These are phyloP conservation scores for Pleurotus ostreatus DNA, from an alignment of 768 basidiomycete genomes.

Conservation along the genomic window DNA sequence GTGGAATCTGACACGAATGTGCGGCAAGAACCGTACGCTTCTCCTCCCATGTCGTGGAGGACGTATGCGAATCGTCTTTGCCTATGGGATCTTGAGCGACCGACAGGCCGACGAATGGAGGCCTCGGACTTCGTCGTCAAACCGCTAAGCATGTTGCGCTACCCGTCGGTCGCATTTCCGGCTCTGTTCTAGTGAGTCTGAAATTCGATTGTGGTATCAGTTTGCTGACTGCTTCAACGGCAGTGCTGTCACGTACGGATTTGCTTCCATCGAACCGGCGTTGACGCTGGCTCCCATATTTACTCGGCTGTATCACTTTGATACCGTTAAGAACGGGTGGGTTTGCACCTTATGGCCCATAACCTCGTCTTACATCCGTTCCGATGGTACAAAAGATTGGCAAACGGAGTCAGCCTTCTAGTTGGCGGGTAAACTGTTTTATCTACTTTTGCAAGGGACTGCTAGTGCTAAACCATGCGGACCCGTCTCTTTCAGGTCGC, in stretches of 20 bases:
- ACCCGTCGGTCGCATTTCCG: constrained; percentile 35
- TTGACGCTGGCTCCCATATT: constrained; percentile 34
- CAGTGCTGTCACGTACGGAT: constrained; percentile 31
- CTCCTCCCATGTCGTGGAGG: constrained; percentile 22
- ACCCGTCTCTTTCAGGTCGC: constrained; percentile 15
- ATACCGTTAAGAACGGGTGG: constrained; percentile 34
- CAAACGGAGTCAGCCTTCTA: constrained; percentile 31
- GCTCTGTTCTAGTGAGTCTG: constrained; percentile 30
- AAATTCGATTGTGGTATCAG: not conserved
- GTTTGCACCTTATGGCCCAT: not conserved
- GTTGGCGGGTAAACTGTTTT: constrained; percentile 27
- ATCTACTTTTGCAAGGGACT: no score
- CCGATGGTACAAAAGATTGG: constrained; percentile 18
- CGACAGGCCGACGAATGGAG: constrained; percentile 21
- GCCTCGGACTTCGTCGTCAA: constrained; percentile 26
- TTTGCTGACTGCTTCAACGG: not conserved
- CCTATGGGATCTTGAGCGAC: constrained; percentile 26
- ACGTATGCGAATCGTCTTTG: constrained; percentile 25
- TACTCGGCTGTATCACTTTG: constrained; percentile 32
- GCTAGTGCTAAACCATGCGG: not conserved
- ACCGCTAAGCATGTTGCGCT: constrained; percentile 34
- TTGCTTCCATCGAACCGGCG: constrained; percentile 36
- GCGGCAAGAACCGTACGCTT: constrained; percentile 16
- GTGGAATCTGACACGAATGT: no score
- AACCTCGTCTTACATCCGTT: not conserved